These are phyloP conservation scores for Kurtzmaniella cleridarum DNA, from an alignment of 805 yeast species.

Conservation along the genomic window DNA sequence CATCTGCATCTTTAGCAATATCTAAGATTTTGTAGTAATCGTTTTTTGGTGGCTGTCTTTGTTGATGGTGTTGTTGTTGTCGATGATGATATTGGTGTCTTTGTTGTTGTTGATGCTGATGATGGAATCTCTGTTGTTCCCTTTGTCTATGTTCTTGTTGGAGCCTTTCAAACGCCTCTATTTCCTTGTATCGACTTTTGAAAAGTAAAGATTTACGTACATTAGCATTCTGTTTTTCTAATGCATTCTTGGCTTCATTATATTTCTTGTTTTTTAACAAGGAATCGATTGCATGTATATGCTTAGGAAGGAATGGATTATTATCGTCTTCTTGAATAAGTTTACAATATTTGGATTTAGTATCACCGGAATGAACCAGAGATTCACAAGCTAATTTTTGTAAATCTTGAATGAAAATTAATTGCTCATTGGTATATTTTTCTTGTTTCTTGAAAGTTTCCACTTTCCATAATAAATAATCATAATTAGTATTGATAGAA, in stretches of 20 bases:
- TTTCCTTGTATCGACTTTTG: constrained; percentile 24
- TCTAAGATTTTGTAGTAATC: constrained; percentile 82
- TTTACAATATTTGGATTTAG: constrained; percentile 13
- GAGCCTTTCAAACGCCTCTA: constrained; percentile 21
- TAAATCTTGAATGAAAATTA: constrained; percentile 26
- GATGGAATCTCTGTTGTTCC: constrained; percentile 32
- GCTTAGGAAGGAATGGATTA: constrained; percentile 35
- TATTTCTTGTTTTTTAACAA: constrained; percentile 28
- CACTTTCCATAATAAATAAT: constrained; percentile 36
- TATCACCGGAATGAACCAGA: constrained; percentile 14
- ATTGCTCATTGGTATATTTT: constrained; percentile 9
- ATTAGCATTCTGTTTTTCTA: constrained; percentile 29
- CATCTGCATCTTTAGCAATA: constrained; percentile 60
- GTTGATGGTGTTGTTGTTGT: constrained; percentile 28
- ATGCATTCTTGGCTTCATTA: constrained; percentile 32
- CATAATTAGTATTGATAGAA: constrained; percentile 36
- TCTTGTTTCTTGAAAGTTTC: constrained; percentile 20
- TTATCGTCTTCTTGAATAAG: constrained; percentile 15
- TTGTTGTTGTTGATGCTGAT: constrained; percentile 39
- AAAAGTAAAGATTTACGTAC: constrained; percentile 37
- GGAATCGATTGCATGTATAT: constrained; percentile 28
- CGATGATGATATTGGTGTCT: constrained; percentile 44
- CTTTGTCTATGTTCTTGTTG: constrained; percentile 24
- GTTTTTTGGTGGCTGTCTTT: constrained; percentile 22
- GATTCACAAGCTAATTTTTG: constrained; percentile 38